Percentiles rank a stretch among this genome's conserved stretches.
These are phyloP conservation scores for Leccinum imitatum DNA, from an alignment of 768 basidiomycete species.

Conservation along the genomic window DNA sequence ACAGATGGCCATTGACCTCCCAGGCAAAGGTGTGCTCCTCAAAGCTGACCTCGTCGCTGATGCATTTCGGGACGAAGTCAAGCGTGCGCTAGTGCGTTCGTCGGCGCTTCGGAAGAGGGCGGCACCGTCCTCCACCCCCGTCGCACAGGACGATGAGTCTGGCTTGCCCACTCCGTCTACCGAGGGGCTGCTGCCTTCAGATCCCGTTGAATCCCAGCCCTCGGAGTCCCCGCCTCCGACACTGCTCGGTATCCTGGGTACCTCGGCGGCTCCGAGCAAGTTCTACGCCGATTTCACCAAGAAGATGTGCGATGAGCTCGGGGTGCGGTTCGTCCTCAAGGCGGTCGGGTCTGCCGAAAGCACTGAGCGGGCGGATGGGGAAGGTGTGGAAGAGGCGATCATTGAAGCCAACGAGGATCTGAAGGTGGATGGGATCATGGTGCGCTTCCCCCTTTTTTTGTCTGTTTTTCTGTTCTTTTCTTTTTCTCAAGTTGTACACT, in stretches of 20 bases:
- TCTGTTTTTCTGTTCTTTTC: neutral
- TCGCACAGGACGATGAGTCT: neutral
- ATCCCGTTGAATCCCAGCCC: neutral
- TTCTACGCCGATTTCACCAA: conserved; percentile 88
- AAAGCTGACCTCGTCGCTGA: conserved; percentile 77
- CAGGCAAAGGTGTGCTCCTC: conserved; percentile 71
- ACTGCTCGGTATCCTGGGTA: conserved; percentile 90
- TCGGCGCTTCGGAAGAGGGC: neutral
- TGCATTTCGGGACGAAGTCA: conserved; percentile 68
- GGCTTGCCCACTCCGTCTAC: neutral
- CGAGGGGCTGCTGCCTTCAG: neutral
- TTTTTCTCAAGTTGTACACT: neutral
- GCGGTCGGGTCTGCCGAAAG: conserved; percentile 50
- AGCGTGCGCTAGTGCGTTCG: neutral
- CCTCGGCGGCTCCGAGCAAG: conserved; percentile 74
- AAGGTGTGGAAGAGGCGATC: conserved; percentile 94
- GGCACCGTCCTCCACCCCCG: neutral
- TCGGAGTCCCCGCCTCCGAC: conserved; percentile 51
- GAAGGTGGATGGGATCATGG: conserved; percentile 92
- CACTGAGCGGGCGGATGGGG: conserved; percentile 57
- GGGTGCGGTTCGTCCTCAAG: conserved; percentile 82
- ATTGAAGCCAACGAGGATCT: conserved; percentile 91
- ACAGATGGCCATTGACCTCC: conserved; percentile 30
- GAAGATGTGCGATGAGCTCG: conserved; percentile 87
- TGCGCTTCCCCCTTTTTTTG: conserved; percentile 33